Evolutionary conservation across 257 asterid species (phyloP).

Genomic region (Misopates orontium): DNA sequence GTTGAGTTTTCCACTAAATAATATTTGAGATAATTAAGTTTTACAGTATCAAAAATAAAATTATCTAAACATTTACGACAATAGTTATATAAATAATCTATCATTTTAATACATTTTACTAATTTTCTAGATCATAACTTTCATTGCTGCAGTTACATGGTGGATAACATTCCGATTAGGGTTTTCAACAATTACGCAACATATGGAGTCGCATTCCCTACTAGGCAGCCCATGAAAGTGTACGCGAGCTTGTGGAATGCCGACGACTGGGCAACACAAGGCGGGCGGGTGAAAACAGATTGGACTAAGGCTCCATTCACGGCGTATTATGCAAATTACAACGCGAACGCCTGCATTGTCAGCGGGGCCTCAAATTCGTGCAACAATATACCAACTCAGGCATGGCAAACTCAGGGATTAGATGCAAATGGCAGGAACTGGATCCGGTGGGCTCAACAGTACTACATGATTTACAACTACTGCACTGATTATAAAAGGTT

Average conservation of each 20-base stretch:
- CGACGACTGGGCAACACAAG: constrained; percentile 55
- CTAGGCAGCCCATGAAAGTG: constrained; percentile 40
- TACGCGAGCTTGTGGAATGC: constrained; percentile 49
- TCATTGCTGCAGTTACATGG: constrained; percentile 33
- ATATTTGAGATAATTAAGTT: neutral
- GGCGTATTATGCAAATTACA: constrained; percentile 31
- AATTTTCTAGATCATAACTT: neutral
- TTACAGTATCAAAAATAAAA: too few species aligned
- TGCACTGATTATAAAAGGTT: neutral
- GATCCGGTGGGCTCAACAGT: neutral
- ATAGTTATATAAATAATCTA: too few species aligned
- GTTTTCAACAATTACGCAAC: constrained; percentile 35
- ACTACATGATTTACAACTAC: constrained; percentile 7
- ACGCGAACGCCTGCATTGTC: constrained; percentile 25
- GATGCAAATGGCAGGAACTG: constrained; percentile 1
- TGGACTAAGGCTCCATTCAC: constrained; percentile 37
- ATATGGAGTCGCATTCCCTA: constrained; percentile 36
- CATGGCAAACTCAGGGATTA: constrained; percentile 6
- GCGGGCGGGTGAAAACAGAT: constrained; percentile 46
- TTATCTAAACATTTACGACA: too few species aligned
- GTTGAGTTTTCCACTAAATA: neutral
- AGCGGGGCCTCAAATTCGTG: neutral
- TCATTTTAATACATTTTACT: too few species aligned
- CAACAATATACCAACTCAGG: neutral
- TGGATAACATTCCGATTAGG: constrained; percentile 43